These are phyloP conservation scores for Botryotinia narcissicola DNA, from an alignment of 2,329 filamentous ascomycete species.

Conservation along the genomic window DNA sequence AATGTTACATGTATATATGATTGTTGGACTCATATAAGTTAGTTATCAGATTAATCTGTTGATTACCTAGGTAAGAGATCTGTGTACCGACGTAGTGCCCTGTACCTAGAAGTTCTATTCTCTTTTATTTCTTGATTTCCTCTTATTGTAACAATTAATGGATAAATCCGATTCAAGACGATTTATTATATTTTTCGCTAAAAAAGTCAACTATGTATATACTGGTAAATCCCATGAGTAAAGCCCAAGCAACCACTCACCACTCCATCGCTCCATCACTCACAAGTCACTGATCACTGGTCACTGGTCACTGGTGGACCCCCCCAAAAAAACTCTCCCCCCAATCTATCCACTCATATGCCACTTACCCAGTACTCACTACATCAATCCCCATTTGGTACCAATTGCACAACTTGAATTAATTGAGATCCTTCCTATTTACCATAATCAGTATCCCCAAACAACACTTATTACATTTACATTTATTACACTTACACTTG, in stretches of 20 bases:
- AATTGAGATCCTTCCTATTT: constrained; percentile 19
- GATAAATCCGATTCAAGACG: neutral
- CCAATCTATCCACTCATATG: constrained; percentile 11
- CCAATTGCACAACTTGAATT: constrained; percentile 19
- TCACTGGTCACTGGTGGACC: neutral
- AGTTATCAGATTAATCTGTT: neutral
- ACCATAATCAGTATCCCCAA: constrained; percentile 2
- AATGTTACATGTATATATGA: neutral
- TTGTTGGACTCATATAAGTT: neutral
- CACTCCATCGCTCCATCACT: neutral
- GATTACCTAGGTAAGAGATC: neutral
- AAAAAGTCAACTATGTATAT: neutral
- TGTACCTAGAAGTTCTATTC: too few species aligned
- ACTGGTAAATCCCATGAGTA: neutral
- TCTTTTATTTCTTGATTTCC: neutral
- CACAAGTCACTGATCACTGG: neutral
- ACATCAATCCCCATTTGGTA: neutral
- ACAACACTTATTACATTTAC: neutral
- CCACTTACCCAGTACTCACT: neutral
- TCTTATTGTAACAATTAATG: neutral
- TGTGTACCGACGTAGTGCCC: too few species aligned
- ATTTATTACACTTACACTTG: neutral
- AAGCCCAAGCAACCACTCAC: neutral
- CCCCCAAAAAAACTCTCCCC: neutral
- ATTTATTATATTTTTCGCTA: neutral